Base-by-base conservation (phyloP, 164 flowering plant species). In the Vitis amurensis region DNA sequence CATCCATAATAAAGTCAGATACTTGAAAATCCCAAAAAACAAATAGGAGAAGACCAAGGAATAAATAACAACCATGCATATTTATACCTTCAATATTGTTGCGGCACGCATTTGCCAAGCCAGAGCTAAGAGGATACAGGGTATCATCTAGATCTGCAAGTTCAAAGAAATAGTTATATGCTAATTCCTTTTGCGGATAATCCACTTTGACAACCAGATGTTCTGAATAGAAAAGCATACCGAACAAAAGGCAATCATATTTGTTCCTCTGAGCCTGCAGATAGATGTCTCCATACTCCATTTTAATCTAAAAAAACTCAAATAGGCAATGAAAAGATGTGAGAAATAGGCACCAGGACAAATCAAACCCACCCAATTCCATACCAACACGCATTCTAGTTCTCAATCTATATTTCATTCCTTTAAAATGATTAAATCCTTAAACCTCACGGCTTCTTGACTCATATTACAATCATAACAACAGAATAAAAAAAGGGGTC, bases 121-220 rank as follows among this genome's bases (percentile, higher is more conserved):
- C 90, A 67, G 85, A 62, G 47, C 88, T 88, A 0, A 77, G 69
- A 14, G 89, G 90, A 72, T 87, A 86, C 11, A 88, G 83, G 52
- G 90, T 86, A 56, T 88, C 92, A 76, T 88, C 92, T 4, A 88
- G 74, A 81, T 88, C 91, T 88, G 76, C 67, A 77, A 47, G 56
- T 49, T 55, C 14, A 55, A 67, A 9, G 55, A 64, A 17, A 60
- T 13, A 37, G 23, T 59, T 11, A 50, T 11, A 30, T 2, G 3
- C 8, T 15, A 11, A 59, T 61, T 15, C 9, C 61, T 58, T 37
- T 8, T 11, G 10, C 3, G 11, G 47, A 11, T 1, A 14, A 52
- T 59, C 9, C 53, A 31, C 13, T 37, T 2, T 10, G 30, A 53
- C n/a, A 51, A 47, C 48, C 15, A 75, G 57, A 61, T 15, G 17